Conservation (phyloP, 164 flowering plant species). For the Magnolia kwangsiensis region DNA sequence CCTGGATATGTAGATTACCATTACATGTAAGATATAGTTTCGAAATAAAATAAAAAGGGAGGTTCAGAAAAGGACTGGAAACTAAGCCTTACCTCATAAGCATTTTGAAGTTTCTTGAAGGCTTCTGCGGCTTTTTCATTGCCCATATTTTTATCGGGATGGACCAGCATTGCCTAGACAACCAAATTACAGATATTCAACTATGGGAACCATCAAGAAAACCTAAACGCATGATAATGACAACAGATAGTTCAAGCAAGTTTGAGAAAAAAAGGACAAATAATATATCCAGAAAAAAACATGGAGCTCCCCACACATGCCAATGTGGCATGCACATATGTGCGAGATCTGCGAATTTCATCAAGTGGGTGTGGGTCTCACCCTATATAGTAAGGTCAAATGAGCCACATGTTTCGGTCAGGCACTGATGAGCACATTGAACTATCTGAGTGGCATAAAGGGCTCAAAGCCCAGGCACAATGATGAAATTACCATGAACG, state of each 20-base stretch:
- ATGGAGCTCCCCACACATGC: no score
- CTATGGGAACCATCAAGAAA: not conserved
- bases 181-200: conserved; percentile 10
- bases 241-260: not conserved
- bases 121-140: conserved; percentile 99
- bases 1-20: conserved; percentile 30
- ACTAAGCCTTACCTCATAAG: conserved; percentile 68
- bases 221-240: not conserved
- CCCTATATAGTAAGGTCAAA: not conserved
- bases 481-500: not conserved
- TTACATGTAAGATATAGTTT: conserved; percentile 1
- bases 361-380: not conserved
- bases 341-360: not conserved
- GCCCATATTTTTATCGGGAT: conserved; percentile 99
- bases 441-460: not conserved
- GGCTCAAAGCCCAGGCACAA: not conserved
- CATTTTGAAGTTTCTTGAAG: conserved; percentile 98
- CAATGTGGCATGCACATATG: not conserved
- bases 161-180: conserved; percentile 93
- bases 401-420: not conserved
- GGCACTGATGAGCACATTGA: not conserved
- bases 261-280: not conserved
- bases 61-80: not conserved
- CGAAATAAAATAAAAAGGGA: not conserved
- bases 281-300: not conserved